Conservation (phyloP, 805 yeast species). For the Ogataea naganishii region DNA sequence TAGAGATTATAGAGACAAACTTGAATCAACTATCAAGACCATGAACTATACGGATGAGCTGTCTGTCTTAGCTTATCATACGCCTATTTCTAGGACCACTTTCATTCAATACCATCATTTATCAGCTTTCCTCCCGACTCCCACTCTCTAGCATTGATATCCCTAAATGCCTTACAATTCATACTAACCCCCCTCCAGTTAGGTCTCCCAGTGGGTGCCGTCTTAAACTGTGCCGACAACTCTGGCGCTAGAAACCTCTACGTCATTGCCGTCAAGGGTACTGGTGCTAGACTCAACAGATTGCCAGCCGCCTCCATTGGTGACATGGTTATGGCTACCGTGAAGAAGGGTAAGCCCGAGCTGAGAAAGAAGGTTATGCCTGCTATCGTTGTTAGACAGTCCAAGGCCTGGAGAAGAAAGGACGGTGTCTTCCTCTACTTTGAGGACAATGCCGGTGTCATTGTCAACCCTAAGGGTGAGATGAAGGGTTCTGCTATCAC, state of each 20-base stretch:
- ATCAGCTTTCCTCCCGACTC: no score
- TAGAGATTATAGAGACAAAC: no score
- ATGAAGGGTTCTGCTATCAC: slow-evolving; percentile 99
- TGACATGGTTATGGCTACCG: slow-evolving; percentile 99
- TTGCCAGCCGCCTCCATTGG: slow-evolving; percentile 99
- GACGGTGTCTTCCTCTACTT: slow-evolving; percentile 99
- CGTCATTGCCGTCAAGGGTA: slow-evolving; percentile 97
- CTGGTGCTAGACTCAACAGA: slow-evolving; percentile 99
- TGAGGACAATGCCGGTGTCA: slow-evolving; percentile 99
- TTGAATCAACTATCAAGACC: no score
- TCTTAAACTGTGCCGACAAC: slow-evolving; percentile 99
- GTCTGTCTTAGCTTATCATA: no score
- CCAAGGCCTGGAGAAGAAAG: slow-evolving; percentile 99
- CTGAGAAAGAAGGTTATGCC: slow-evolving; percentile 99
- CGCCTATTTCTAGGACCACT: no score
- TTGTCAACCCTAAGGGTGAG: slow-evolving; percentile 99
- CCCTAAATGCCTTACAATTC: neutral
- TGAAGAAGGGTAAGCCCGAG: slow-evolving; percentile 99
- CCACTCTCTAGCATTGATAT: neutral
- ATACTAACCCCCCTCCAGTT: slow-evolving; percentile 46
- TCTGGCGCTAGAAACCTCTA: slow-evolving; percentile 99
- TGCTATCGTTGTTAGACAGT: slow-evolving; percentile 98
- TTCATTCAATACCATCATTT: no score
- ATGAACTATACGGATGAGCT: no score
- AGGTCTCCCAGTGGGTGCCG: slow-evolving; percentile 99